These are phyloP conservation scores for Spergularia azorica DNA, from an alignment of 179 eudicot species.

Conservation along the genomic window DNA sequence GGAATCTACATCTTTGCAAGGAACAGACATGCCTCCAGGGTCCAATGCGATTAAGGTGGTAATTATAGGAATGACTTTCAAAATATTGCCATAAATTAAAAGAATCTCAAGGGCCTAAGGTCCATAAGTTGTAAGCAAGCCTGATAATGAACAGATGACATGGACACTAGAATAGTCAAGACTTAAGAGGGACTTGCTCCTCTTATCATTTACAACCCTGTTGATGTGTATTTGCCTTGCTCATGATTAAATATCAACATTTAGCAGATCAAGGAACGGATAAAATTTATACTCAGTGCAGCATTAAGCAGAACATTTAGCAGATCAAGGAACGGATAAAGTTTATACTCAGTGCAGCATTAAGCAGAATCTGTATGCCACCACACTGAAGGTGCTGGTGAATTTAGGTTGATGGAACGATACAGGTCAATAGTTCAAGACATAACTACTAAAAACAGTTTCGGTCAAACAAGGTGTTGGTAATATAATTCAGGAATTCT, in stretches of 20 bases:
- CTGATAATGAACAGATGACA: too few relatives aligned
- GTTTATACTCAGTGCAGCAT: too few relatives aligned
- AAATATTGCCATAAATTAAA: not conserved
- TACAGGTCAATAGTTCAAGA: not conserved
- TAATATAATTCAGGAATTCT: conserved; percentile 4
- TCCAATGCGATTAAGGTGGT: not conserved
- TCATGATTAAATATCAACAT: too few relatives aligned
- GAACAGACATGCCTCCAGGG: not conserved
- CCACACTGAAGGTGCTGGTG: not conserved
- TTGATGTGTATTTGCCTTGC: too few relatives aligned
- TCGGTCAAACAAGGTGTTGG: not conserved
- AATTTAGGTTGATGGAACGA: not conserved
- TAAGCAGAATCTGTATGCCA: not conserved
- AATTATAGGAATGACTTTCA: conserved; percentile 3
- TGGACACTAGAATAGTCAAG: too few relatives aligned
- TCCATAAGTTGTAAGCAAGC: too few relatives aligned
- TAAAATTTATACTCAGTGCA: too few relatives aligned
- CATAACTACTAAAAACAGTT: too few relatives aligned
- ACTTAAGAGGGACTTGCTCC: too few relatives aligned
- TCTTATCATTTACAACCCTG: too few relatives aligned
- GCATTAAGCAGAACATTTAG: not conserved
- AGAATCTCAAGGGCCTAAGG: not conserved
- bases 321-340: too few relatives aligned
- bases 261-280: too few relatives aligned
- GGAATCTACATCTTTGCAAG: not conserved